Evolutionary conservation across 345 rosid genomes (phyloP).

Genomic region (Eucalyptus rudis): DNA sequence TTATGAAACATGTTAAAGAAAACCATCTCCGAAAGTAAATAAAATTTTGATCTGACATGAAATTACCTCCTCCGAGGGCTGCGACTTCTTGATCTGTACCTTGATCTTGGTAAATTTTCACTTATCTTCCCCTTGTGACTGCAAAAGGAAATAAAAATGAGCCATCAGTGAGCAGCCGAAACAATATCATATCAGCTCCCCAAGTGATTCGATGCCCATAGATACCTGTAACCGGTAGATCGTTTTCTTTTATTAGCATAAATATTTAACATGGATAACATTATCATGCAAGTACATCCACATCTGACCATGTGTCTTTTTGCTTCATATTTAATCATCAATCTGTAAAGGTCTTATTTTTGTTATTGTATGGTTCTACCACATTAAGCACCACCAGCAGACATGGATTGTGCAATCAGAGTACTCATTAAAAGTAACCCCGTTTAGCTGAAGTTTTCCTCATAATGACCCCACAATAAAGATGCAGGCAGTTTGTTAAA

Average conservation of each 20-base stretch:
- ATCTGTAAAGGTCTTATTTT: not conserved
- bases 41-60: not conserved
- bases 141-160: not conserved
- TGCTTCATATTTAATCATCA: not conserved
- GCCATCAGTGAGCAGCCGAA: not conserved
- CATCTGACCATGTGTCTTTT: not conserved
- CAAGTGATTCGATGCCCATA: not conserved
- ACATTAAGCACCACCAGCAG: not conserved
- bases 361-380: not conserved
- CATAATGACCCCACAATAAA: not conserved
- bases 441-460: not conserved
- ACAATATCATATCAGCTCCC: not conserved
- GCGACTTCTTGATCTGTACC: slow-evolving; percentile 21
- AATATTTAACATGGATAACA: not conserved
- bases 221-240: not conserved
- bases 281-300: not conserved
- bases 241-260: not conserved
- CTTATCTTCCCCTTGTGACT: slow-evolving; percentile 29
- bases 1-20: not conserved
- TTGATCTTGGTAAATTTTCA: slow-evolving; percentile 18
- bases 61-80: slow-evolving; percentile 27
- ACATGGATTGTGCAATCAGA: not conserved
- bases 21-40: not conserved
- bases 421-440: not conserved
- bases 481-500: not conserved